phyloP scores from a whole-genome alignment of 2,329 filamentous ascomycete species.

The Trichophyton schoenleinii region DNA sequence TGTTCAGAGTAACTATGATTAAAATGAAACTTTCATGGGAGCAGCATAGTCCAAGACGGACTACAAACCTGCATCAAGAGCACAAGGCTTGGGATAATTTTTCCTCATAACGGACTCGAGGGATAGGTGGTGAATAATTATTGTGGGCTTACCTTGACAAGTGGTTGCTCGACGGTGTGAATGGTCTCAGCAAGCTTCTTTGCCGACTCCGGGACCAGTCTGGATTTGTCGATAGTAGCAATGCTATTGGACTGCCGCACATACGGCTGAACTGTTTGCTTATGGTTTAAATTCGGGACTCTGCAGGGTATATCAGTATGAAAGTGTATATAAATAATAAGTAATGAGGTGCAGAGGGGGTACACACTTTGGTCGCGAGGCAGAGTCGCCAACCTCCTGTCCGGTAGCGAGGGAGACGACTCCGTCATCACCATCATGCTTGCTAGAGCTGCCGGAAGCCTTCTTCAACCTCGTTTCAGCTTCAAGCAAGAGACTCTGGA shows the following conservation, averaged over 20 bases:
- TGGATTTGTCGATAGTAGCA: constrained; percentile 41
- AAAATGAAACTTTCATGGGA: constrained; percentile 50
- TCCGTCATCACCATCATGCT: constrained; percentile 10
- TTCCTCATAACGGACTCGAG: constrained; percentile 54
- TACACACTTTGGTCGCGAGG: not conserved
- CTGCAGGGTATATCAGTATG: constrained; percentile 18
- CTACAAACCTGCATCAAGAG: constrained; percentile 60
- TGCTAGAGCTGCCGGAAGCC: constrained; percentile 5
- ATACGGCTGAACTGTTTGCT: constrained; percentile 41
- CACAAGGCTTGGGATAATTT: constrained; percentile 50
- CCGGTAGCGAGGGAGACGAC: constrained; percentile 8
- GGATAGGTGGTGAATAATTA: not conserved
- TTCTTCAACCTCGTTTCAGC: constrained; percentile 46
- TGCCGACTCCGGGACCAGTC: constrained; percentile 31
- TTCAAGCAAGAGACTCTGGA: constrained; percentile 50
- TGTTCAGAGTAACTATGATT: constrained; percentile 64
- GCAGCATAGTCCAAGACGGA: constrained; percentile 70
- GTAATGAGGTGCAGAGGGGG: not conserved
- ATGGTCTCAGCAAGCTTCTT: constrained; percentile 37
- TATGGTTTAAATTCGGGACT: constrained; percentile 41
- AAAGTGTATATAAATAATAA: not conserved
- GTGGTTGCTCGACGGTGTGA: constrained; percentile 39
- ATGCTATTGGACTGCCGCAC: constrained; percentile 41
- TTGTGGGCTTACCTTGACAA: constrained; percentile 39
- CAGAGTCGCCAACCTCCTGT: not conserved